A percentile compares a stretch with the other conserved stretches of the same genome.
Evolutionary conservation across 2,329 filamentous ascomycete species (phyloP).

Genomic region (Beauveria varroae): DNA sequence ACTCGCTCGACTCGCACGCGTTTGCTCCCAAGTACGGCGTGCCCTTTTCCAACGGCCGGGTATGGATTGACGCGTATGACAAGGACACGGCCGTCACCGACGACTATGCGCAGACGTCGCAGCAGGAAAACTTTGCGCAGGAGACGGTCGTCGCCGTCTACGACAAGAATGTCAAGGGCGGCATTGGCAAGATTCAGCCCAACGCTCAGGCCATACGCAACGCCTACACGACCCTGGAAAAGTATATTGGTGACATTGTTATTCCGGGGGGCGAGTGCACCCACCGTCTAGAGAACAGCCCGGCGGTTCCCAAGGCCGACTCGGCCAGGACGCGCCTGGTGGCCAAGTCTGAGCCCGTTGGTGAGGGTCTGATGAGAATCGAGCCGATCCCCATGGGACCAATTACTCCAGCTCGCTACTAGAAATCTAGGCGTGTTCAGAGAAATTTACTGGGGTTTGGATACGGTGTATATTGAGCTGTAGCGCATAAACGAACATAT

Average conservation of each 20-base stretch:
- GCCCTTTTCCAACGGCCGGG: slow-evolving; percentile 14
- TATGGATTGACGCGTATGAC: slow-evolving; percentile 16
- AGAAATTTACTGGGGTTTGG: background rate
- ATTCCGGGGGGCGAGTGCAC: slow-evolving; percentile 11
- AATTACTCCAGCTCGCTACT: background rate
- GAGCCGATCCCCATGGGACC: slow-evolving; percentile 5
- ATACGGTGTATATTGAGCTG: background rate
- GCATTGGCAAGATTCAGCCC: slow-evolving; percentile 17
- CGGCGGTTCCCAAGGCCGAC: slow-evolving; percentile 8
- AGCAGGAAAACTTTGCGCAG: slow-evolving; percentile 21
- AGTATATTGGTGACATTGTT: slow-evolving; percentile 10
- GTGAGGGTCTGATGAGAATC: slow-evolving; percentile 1
- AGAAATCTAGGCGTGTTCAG: too few relatives aligned
- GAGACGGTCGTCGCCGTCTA: slow-evolving; percentile 18
- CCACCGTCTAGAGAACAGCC: slow-evolving; percentile 11
- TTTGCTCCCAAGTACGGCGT: slow-evolving; percentile 14
- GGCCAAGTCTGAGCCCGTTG: background rate
- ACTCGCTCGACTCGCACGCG: slow-evolving; percentile 16
- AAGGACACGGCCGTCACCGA: slow-evolving; percentile 14
- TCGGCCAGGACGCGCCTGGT: slow-evolving; percentile 5
- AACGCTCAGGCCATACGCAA: slow-evolving; percentile 12
- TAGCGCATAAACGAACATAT: background rate
- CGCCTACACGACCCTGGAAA: slow-evolving; percentile 11
- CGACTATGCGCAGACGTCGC: slow-evolving; percentile 15
- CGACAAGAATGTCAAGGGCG: slow-evolving; percentile 18